A percentile compares a stretch with the other conserved stretches of the same genome.
Conservation (phyloP, 2,329 filamentous ascomycete genomes). For the Parafenestella ontariensis region DNA sequence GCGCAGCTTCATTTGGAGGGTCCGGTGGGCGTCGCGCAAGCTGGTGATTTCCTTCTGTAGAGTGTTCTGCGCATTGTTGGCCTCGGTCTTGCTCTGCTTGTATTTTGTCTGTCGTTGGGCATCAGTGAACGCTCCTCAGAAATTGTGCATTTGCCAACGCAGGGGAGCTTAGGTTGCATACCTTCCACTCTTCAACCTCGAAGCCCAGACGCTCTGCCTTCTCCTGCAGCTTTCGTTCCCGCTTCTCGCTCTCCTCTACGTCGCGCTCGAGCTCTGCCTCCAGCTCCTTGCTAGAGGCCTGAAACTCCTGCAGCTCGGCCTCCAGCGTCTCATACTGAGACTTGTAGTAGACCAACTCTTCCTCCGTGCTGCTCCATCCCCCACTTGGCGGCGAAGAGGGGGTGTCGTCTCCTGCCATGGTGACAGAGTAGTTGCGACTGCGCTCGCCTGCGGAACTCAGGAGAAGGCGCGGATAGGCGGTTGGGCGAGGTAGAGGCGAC, state of each 20-base stretch:
- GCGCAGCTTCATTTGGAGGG: conserved; percentile 80
- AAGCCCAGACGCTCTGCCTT: conserved; percentile 85
- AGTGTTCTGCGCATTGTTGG: conserved; percentile 79
- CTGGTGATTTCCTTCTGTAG: conserved; percentile 96
- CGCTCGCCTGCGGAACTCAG: conserved; percentile 27
- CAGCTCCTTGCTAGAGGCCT: conserved; percentile 90
- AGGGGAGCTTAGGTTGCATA: conserved; percentile 53
- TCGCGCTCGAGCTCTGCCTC: conserved; percentile 96
- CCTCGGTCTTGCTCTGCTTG: conserved; percentile 91
- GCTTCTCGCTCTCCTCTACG: conserved; percentile 92
- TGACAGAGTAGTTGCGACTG: conserved; percentile 23
- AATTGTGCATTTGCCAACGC: neutral
- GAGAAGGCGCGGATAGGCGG: conserved; percentile 28
- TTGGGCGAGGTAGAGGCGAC: conserved; percentile 23
- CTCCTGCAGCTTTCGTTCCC: conserved; percentile 83
- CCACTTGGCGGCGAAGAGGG: conserved; percentile 43
- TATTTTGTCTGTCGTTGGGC: conserved; percentile 76
- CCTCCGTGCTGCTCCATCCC: conserved; percentile 59
- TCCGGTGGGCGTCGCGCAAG: conserved; percentile 82
- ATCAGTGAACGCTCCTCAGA: conserved; percentile 4
- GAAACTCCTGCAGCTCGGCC: conserved; percentile 89
- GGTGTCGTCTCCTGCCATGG: conserved; percentile 39
- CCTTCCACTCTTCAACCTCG: conserved; percentile 99
- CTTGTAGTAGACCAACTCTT: conserved; percentile 94
- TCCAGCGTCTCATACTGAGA: conserved; percentile 92